Evolutionary conservation across 1,284 basidiomycete species (phyloP), one percentile per base, ranked within the genome.

Genomic region (Trichosporon inkin): DNA sequence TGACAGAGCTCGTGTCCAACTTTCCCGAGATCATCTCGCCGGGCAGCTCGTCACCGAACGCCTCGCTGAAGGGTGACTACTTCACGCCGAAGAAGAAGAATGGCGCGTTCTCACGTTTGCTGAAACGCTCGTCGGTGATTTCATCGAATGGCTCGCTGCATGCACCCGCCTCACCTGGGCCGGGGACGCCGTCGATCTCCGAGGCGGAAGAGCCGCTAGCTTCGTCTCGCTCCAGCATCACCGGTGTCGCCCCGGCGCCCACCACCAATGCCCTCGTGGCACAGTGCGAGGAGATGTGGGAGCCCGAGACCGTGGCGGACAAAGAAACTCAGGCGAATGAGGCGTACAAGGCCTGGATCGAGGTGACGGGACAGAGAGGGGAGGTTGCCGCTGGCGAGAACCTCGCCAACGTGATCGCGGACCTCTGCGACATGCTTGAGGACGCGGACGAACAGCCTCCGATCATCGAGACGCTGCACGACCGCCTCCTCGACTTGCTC

Each of bases 241-340:
- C 16, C 5, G 44, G 44, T 7, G 24, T 49, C 7, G 16, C 44
- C 3, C 44, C 44, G 22, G 44, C 44, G 14, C 44, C 44, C 10
- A 32, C 3, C n/a, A 8, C 19, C 22, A 49, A 32, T 16, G 24
- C 44, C 5, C 61, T 79, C n/a, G 57, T 77, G 5, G 71, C 73
- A n/a, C 60, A 64, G 14, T 78, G 76, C 53, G 62, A 71, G 22
- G 66, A 70, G 14, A 62, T 77, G 5, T 79, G 77, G 77, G 71
- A 69, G 1, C 68, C 77, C 14, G 63, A 68, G 19, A 64, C 64
- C 32, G 47, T 66, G 2, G 58, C 64, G 0, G 73, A 76, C 51
- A 68, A 69, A 55, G 70, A 76, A 54, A 63, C 67, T 20, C 71
- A 75, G 62, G 55, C 75, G 6, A 72, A 71, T 36, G 63, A 47